Evolutionary conservation across 2,329 filamentous ascomycete species (phyloP).

Genomic region (Didymella pinodella): DNA sequence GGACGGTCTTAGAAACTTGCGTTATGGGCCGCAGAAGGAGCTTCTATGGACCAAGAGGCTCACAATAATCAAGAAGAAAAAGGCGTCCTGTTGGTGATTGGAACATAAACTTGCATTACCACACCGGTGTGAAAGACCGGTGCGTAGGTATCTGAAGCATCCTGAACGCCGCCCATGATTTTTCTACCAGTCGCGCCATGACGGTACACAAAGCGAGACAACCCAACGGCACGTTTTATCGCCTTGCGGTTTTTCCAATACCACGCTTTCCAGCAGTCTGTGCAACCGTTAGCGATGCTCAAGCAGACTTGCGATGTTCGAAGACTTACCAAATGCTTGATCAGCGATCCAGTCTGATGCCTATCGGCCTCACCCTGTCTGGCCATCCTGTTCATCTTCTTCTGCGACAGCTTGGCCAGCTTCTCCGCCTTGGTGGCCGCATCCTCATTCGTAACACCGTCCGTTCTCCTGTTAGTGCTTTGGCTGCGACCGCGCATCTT

Average conservation of each 20-base stretch:
- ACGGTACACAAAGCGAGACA: conserved; percentile 22
- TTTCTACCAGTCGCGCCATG: conserved; percentile 28
- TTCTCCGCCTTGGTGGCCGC: conserved; percentile 82
- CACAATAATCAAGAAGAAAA: not conserved
- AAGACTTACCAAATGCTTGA: conserved; percentile 87
- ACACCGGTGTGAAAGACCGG: conserved; percentile 26
- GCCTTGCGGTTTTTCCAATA: conserved; percentile 83
- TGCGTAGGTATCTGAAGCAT: conserved; percentile 44
- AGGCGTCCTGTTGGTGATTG: conserved; percentile 1
- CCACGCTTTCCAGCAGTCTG: conserved; percentile 90
- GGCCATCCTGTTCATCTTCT: conserved; percentile 98
- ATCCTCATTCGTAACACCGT: conserved; percentile 75
- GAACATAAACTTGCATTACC: conserved; percentile 33
- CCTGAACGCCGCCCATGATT: conserved; percentile 43
- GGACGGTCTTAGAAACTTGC: too few relatives aligned
- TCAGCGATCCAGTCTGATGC: conserved; percentile 79
- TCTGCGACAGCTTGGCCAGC: conserved; percentile 88
- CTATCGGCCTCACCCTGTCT: conserved; percentile 96
- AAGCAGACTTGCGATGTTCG: conserved; percentile 12
- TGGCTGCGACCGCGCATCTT: conserved; percentile 75
- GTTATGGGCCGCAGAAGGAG: too few relatives aligned
- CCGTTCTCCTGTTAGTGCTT: conserved; percentile 74
- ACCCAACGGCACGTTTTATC: conserved; percentile 30
- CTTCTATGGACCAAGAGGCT: too few relatives aligned
- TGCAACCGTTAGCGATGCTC: conserved; percentile 24